Percentiles rank a stretch among this genome's conserved stretches.
Conservation (phyloP, 2,329 filamentous ascomycete genomes). For the Cryoendolithus antarcticus region DNA sequence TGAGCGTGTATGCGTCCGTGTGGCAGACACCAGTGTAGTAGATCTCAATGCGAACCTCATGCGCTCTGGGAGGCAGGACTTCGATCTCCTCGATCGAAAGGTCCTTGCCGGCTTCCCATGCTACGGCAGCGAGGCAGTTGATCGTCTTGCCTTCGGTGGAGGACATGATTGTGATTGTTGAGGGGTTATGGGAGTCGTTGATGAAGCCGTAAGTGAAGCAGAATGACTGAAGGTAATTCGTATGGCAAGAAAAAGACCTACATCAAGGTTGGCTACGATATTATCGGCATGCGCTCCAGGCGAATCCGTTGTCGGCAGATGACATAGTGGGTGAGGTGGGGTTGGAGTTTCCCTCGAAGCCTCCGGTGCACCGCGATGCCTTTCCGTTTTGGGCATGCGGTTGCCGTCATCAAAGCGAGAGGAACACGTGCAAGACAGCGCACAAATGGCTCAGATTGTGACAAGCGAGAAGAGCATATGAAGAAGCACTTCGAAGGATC, state of each 20-base stretch:
- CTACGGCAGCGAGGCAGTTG: conserved; percentile 80
- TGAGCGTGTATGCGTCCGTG: conserved; percentile 83
- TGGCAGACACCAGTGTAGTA: conserved; percentile 98
- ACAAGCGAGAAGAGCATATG: no score
- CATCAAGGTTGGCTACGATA: background rate
- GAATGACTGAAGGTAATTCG: conserved; percentile 1
- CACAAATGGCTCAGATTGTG: no score
- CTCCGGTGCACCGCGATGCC: no score
- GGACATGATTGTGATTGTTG: conserved; percentile 8
- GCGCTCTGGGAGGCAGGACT: conserved; percentile 73
- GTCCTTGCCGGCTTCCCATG: conserved; percentile 90
- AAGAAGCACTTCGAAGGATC: no score
- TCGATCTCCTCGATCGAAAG: conserved; percentile 85
- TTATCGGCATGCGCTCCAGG: no score
- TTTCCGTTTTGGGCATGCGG: no score
- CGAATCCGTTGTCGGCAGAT: no score
- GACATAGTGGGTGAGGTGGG: no score
- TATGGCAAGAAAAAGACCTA: conserved; percentile 2
- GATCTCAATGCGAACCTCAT: conserved; percentile 95
- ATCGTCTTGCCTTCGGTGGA: conserved; percentile 61
- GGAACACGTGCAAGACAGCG: no score
- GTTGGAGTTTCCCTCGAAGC: no score
- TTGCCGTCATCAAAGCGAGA: no score
- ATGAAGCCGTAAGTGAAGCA: conserved; percentile 1
- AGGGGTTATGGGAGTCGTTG: conserved; percentile 6